A percentile compares a stretch with the other conserved stretches of the same genome.
Conservation (phyloP, 176 grass and related monocot species). For the Cenchrus purpureus region DNA sequence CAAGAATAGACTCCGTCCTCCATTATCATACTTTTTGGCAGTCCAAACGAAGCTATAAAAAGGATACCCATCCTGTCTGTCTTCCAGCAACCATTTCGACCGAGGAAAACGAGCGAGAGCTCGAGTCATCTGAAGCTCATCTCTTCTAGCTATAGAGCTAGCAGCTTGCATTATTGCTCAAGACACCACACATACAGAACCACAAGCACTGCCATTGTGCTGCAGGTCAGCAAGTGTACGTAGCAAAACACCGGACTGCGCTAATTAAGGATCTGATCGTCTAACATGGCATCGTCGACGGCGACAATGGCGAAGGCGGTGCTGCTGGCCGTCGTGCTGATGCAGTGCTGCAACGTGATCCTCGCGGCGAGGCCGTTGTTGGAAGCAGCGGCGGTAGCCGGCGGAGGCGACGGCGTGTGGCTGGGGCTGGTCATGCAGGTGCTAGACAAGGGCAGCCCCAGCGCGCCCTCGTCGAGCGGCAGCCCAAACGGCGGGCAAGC, state of each 20-base stretch:
- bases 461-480: too few relatives aligned
- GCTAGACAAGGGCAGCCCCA: background rate
- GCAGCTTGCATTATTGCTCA: too few relatives aligned
- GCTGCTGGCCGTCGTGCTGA: background rate
- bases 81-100: background rate
- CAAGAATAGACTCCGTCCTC: background rate
- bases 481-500: too few relatives aligned
- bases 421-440: background rate
- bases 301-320: background rate
- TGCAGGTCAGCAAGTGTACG: too few relatives aligned
- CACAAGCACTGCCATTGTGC: too few relatives aligned
- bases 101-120: background rate
- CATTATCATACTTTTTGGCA: background rate
- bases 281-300: background rate
- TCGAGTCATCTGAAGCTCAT: background rate
- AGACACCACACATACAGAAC: too few relatives aligned
- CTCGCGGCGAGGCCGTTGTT: slow-evolving; percentile 26
- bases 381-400: background rate
- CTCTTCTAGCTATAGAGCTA: background rate
- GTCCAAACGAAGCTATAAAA: background rate
- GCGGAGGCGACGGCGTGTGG: background rate
- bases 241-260: too few relatives aligned
- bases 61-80: background rate
- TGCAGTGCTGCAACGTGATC: slow-evolving; percentile 3
- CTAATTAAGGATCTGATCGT: background rate